phyloP scores from a whole-genome alignment of 139 green algal species.

The Auxenochlorella pyrenoidosa region DNA sequence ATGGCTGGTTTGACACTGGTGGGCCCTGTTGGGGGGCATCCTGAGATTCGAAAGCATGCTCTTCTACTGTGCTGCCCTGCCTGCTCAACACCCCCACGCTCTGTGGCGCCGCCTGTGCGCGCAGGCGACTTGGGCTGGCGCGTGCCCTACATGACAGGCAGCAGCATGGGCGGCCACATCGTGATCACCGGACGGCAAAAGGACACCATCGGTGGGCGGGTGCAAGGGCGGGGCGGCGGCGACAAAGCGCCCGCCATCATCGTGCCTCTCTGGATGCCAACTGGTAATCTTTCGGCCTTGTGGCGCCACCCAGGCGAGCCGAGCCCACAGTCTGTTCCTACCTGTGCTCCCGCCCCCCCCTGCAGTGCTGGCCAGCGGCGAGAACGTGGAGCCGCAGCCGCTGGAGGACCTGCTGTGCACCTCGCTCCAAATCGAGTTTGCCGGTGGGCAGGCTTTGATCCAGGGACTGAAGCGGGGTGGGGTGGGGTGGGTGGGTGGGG shows the following conservation, averaged over 20 bases:
- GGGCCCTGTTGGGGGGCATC: neutral
- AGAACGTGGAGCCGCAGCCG: conserved; percentile 1
- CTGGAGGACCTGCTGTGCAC: conserved; percentile 2
- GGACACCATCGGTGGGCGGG: neutral
- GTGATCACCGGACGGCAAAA: conserved; percentile 8
- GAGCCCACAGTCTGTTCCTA: too few relatives aligned
- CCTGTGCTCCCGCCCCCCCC: neutral
- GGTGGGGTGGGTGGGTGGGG: too few relatives aligned
- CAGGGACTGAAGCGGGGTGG: neutral
- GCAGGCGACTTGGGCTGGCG: conserved; percentile 28
- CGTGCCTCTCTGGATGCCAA: too few relatives aligned
- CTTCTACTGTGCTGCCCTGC: too few relatives aligned
- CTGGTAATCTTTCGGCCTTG: too few relatives aligned
- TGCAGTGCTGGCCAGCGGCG: neutral
- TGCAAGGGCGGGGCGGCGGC: too few relatives aligned
- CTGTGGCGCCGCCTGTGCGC: too few relatives aligned
- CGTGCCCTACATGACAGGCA: neutral
- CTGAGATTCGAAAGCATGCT: too few relatives aligned
- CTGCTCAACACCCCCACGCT: too few relatives aligned
- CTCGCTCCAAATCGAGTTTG: conserved; percentile 14
- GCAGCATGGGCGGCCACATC: neutral
- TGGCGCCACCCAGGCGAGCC: too few relatives aligned
- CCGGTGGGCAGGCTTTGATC: neutral
- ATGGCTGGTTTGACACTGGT: conserved; percentile 13
- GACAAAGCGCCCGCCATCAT: too few relatives aligned